phyloP scores from a whole-genome alignment of 208 protist genomes.

The Acanthamoeba sp. region DNA sequence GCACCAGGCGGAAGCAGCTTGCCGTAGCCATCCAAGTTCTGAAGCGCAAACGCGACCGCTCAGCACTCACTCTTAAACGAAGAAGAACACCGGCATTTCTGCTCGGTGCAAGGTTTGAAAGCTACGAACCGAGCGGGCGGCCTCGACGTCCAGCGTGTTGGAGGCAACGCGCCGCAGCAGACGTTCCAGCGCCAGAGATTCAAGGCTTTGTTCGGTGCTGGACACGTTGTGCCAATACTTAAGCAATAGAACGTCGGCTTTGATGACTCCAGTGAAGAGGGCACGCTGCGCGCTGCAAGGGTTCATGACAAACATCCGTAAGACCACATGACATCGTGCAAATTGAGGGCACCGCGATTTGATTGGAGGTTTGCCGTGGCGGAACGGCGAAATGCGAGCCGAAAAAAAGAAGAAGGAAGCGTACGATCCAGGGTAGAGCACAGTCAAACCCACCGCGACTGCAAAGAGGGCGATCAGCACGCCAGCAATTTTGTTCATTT shows the following conservation, averaged over 20 bases:
- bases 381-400: too few relatives aligned
- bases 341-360: too few relatives aligned
- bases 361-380: too few relatives aligned
- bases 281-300: conserved; percentile 29
- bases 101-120: not conserved
- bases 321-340: too few relatives aligned
- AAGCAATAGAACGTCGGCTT: not conserved
- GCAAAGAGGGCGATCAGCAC: not conserved
- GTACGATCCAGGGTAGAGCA: conserved; percentile 6
- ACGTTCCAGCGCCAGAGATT: not conserved
- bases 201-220: conserved; percentile 4
- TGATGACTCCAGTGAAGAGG: not conserved
- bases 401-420: not conserved
- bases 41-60: not conserved
- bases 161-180: not conserved
- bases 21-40: conserved; percentile 43
- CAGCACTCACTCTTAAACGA: not conserved
- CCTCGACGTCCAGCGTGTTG: not conserved
- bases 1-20: not conserved
- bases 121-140: not conserved
- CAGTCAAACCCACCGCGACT: not conserved
- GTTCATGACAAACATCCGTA: too few relatives aligned
- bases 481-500: not conserved
- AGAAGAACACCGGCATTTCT: not conserved
- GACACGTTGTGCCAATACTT: conserved; percentile 30